phyloP scores from a whole-genome alignment of 257 asterid species.

The Ilex aquifolium region DNA sequence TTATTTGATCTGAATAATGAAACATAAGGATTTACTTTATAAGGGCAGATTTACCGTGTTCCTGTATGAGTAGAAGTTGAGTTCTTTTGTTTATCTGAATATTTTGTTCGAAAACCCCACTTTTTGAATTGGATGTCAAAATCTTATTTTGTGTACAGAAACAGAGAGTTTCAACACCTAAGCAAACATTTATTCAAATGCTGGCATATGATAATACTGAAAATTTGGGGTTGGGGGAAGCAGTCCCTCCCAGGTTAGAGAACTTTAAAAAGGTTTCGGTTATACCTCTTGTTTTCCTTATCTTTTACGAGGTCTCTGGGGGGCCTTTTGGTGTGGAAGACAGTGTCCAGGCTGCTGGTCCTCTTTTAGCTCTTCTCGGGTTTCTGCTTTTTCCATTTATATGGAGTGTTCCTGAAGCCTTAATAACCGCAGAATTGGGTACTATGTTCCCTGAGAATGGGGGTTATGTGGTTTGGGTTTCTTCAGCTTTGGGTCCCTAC shows the following conservation, averaged over 20 bases:
- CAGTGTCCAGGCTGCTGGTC: conserved; percentile 56
- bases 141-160: not conserved
- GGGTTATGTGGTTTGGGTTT: conserved; percentile 58
- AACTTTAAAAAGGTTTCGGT: conserved; percentile 37
- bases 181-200: conserved; percentile 25
- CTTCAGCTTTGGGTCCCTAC: conserved; percentile 45
- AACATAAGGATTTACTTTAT: too few species aligned
- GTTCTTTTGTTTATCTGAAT: too few species aligned
- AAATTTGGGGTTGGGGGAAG: conserved; percentile 28
- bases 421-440: conserved; percentile 47
- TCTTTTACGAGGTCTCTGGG: conserved; percentile 56
- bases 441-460: conserved; percentile 61
- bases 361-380: conserved; percentile 47
- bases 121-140: too few species aligned
- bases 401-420: conserved; percentile 57
- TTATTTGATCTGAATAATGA: too few species aligned
- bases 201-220: conserved; percentile 22
- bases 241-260: conserved; percentile 25
- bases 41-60: too few species aligned
- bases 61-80: too few species aligned
- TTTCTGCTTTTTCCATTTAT: conserved; percentile 42
- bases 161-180: conserved; percentile 19
- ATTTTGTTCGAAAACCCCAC: too few species aligned
- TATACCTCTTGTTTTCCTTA: conserved; percentile 42
- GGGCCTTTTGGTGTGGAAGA: conserved; percentile 64